Percentiles rank a stretch among this genome's conserved stretches.
These are phyloP conservation scores for Gossypium gossypioides DNA, from an alignment of 441 rosid species.

Conservation along the genomic window DNA sequence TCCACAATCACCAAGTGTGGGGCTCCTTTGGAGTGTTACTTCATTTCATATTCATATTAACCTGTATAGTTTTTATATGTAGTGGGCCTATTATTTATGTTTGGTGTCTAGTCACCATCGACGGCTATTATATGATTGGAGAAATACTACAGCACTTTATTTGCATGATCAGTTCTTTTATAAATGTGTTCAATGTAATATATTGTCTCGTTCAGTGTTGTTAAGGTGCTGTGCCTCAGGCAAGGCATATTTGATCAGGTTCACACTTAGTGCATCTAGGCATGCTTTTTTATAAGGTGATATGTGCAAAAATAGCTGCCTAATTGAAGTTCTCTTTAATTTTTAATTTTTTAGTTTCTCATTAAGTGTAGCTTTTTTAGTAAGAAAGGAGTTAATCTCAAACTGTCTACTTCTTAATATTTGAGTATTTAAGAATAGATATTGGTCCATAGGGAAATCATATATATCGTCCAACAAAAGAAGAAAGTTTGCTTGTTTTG, in stretches of 20 bases:
- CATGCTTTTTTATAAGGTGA: neutral
- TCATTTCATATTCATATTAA: neutral
- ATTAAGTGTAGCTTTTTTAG: neutral
- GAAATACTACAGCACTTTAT: neutral
- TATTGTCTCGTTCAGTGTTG: neutral
- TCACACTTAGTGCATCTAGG: neutral
- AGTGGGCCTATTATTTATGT: neutral
- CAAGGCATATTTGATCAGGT: neutral
- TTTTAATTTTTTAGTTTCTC: neutral
- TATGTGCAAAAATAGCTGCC: neutral
- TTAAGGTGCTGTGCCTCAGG: neutral
- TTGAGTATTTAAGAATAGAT: neutral
- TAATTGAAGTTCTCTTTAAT: neutral
- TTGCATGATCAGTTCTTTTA: neutral
- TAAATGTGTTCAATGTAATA: neutral
- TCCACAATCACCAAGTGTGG: neutral
- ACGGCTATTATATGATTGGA: neutral
- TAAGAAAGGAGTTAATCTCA: neutral
- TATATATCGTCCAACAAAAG: too few relatives aligned
- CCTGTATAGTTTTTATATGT: neutral
- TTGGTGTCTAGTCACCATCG: neutral
- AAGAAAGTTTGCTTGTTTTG: too few relatives aligned
- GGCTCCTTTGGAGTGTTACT: neutral
- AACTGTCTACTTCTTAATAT: neutral
- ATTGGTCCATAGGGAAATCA: too few relatives aligned